Evolutionary conservation across 371 early-diverging fungal species (phyloP).

Genomic region (Funneliformis caledonium): DNA sequence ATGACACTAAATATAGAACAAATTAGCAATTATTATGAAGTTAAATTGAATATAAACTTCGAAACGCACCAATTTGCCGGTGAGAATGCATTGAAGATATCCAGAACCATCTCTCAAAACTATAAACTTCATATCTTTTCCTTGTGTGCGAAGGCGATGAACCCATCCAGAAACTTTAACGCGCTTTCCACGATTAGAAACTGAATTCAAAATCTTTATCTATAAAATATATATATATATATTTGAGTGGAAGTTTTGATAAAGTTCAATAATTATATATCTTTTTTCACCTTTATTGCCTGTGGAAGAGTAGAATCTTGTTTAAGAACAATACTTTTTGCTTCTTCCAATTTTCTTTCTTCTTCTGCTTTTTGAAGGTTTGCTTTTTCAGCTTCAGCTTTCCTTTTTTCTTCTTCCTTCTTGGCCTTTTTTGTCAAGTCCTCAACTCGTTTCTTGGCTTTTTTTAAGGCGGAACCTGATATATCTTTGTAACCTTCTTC

Average conservation of each 20-base stretch:
- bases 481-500: slow-evolving; percentile 72
- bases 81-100: slow-evolving; percentile 92
- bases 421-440: slow-evolving; percentile 73
- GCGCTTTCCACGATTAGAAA: slow-evolving; percentile 75
- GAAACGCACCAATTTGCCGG: slow-evolving; percentile 74
- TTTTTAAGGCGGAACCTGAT: slow-evolving; percentile 90
- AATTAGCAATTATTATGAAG: slow-evolving; percentile 3
- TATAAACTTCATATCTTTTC: slow-evolving; percentile 95
- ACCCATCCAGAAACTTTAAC: slow-evolving; percentile 96
- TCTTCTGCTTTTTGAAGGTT: slow-evolving; percentile 74
- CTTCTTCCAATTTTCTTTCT: slow-evolving; percentile 80
- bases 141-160: slow-evolving; percentile 93
- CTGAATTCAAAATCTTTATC: slow-evolving; percentile 83
- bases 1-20: slow-evolving; percentile 75
- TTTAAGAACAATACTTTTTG: slow-evolving; percentile 77
- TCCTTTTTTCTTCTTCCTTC: slow-evolving; percentile 71
- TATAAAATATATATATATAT: slow-evolving; percentile 37
- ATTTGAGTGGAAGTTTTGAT: neutral
- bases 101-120: slow-evolving; percentile 96
- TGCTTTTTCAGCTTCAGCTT: slow-evolving; percentile 71
- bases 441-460: slow-evolving; percentile 82
- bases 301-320: slow-evolving; percentile 79
- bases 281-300: slow-evolving; percentile 65
- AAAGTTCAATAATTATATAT: neutral
- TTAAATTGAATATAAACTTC: neutral